These are phyloP conservation scores for Aspergillus puulaauensis DNA, from an alignment of 2,329 filamentous ascomycete species.

Conservation along the genomic window DNA sequence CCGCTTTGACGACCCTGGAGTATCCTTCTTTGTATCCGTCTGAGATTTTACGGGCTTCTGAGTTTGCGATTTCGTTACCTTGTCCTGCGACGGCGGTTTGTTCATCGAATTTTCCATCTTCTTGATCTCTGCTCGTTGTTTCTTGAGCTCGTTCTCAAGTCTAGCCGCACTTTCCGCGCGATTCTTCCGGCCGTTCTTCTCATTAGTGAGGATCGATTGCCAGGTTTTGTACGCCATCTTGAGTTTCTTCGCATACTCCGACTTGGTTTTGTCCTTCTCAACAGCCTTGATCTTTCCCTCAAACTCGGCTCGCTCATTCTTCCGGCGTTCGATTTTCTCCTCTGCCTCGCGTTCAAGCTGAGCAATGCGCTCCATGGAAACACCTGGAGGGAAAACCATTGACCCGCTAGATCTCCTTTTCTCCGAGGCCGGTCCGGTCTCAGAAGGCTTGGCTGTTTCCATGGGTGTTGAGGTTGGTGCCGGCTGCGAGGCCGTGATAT, in stretches of 20 bases:
- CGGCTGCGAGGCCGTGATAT: conserved; percentile 8
- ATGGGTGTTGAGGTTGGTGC: conserved; percentile 11
- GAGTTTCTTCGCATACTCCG: conserved; percentile 8
- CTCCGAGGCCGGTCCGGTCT: neutral
- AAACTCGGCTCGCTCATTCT: conserved; percentile 8
- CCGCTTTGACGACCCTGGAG: neutral
- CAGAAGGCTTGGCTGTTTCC: conserved; percentile 2
- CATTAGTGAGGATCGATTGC: neutral
- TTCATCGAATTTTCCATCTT: conserved; percentile 12
- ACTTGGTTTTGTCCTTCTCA: conserved; percentile 2
- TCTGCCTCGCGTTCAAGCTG: conserved; percentile 12
- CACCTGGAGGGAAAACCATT: conserved; percentile 17
- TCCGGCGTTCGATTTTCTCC: conserved; percentile 10
- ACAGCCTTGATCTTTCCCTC: conserved; percentile 13
- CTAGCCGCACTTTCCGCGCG: neutral
- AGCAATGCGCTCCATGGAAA: conserved; percentile 12
- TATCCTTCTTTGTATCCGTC: neutral
- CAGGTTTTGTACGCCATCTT: neutral
- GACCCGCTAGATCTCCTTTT: conserved; percentile 4
- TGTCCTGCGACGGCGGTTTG: conserved; percentile 1
- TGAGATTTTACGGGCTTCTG: neutral
- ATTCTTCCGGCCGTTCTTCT: neutral
- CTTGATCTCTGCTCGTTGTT: conserved; percentile 8
- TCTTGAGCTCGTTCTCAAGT: neutral
- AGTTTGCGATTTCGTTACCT: neutral